Conservation (phyloP, 2,329 filamentous ascomycete genomes). For the Penicillium rolfsii region DNA sequence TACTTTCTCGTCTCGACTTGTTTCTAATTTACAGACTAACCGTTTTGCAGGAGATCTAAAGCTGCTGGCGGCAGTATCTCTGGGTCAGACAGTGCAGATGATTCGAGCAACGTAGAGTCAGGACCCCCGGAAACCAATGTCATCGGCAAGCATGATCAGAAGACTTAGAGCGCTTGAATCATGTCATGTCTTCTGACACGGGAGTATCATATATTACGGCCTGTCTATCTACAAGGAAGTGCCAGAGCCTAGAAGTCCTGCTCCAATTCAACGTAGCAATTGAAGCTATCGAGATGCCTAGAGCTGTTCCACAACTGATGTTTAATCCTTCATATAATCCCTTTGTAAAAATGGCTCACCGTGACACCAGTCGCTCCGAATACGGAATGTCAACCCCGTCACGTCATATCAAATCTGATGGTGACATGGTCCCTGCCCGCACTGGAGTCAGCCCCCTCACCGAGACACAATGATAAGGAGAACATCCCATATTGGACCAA, state of each 20-base stretch:
- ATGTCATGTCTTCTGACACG: neutral
- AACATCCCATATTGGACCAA: neutral
- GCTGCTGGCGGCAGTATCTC: slow-evolving; percentile 6
- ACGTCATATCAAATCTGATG: slow-evolving; percentile 25
- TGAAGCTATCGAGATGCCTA: neutral
- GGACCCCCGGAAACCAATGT: neutral
- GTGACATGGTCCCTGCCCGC: slow-evolving; percentile 11
- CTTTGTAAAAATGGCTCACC: neutral
- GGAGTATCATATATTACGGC: neutral
- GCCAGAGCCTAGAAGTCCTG: neutral
- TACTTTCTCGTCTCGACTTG: neutral
- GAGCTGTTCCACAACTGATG: neutral
- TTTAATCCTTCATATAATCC: neutral
- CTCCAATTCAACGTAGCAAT: neutral
- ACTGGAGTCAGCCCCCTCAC: neutral
- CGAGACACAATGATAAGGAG: neutral
- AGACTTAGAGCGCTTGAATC: neutral
- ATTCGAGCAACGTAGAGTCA: slow-evolving; percentile 12
- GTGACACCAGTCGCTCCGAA: neutral
- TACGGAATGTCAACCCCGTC: slow-evolving; percentile 1
- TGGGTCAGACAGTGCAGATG: slow-evolving; percentile 7
- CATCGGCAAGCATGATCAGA: slow-evolving; percentile 5
- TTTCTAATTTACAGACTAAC: neutral
- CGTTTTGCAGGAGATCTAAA: slow-evolving; percentile 6
- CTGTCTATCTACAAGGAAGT: neutral